phyloP scores from a whole-genome alignment of 192 early-diverging fungal species.

The Podila clonocystis region DNA sequence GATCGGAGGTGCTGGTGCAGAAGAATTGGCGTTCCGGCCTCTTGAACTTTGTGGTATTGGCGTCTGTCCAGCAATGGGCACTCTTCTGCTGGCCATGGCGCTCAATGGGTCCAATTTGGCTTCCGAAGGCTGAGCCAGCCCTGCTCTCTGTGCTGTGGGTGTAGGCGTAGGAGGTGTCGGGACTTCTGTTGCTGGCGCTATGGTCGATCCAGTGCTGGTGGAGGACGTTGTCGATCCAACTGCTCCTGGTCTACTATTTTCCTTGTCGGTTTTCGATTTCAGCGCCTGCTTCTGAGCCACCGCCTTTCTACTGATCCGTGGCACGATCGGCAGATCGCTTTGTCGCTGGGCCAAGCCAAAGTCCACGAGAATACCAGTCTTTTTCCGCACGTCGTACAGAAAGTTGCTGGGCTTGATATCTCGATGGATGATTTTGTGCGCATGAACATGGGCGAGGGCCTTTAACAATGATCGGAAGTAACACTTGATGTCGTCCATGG shows the following conservation, averaged over 20 bases:
- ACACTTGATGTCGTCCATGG: constrained; percentile 73
- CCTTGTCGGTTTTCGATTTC: background rate
- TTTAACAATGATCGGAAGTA: constrained; percentile 81
- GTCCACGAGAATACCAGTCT: constrained; percentile 88
- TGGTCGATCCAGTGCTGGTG: too few relatives aligned
- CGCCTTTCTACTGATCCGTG: background rate
- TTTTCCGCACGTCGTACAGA: constrained; percentile 75
- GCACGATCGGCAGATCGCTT: background rate
- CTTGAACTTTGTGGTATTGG: too few relatives aligned
- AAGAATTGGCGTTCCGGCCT: background rate
- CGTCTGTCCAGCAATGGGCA: too few relatives aligned
- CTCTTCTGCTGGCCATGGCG: too few relatives aligned
- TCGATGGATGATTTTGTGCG: constrained; percentile 81
- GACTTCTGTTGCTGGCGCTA: too few relatives aligned
- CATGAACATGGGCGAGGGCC: constrained; percentile 79
- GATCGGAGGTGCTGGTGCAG: background rate
- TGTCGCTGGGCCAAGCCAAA: constrained; percentile 83
- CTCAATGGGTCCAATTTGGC: too few relatives aligned
- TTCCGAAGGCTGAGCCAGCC: too few relatives aligned
- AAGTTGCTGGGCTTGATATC: constrained; percentile 98
- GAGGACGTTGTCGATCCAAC: too few relatives aligned
- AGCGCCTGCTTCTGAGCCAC: background rate
- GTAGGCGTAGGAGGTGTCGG: too few relatives aligned
- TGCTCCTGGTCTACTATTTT: background rate
- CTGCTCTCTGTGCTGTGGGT: too few relatives aligned